Conservation (phyloP, 2,329 filamentous ascomycete species). For the Penicillium glabrum region DNA sequence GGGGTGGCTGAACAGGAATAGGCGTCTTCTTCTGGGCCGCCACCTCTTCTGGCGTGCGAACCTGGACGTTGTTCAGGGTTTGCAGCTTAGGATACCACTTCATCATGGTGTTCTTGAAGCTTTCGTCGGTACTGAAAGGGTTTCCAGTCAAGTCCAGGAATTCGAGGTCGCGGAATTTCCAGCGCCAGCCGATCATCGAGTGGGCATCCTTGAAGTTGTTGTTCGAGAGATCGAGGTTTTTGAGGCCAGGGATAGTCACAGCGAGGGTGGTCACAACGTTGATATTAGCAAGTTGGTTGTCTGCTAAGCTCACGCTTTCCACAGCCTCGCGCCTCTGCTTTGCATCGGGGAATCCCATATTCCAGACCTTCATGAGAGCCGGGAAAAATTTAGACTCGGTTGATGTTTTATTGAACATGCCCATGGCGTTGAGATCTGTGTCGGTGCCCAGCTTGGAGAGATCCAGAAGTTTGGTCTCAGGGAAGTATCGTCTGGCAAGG, state of each 20-base stretch:
- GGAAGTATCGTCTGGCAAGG: constrained; percentile 72
- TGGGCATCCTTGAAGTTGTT: constrained; percentile 73
- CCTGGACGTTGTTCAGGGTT: constrained; percentile 70
- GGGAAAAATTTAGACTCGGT: constrained; percentile 86
- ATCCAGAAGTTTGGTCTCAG: constrained; percentile 72
- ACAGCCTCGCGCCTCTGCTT: constrained; percentile 76
- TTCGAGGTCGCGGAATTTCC: constrained; percentile 74
- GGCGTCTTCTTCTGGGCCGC: constrained; percentile 58
- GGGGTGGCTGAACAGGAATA: constrained; percentile 63
- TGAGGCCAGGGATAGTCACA: constrained; percentile 77
- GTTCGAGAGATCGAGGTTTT: constrained; percentile 83
- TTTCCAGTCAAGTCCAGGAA: constrained; percentile 79
- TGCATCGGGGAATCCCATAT: constrained; percentile 70
- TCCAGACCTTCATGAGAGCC: constrained; percentile 83
- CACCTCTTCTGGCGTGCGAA: constrained; percentile 71
- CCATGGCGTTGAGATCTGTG: constrained; percentile 67
- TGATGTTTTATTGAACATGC: constrained; percentile 70
- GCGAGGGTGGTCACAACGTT: constrained; percentile 71
- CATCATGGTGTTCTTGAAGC: constrained; percentile 67
- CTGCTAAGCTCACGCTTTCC: constrained; percentile 75
- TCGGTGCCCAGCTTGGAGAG: constrained; percentile 77
- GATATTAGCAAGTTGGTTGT: constrained; percentile 75
- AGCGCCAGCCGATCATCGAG: constrained; percentile 72
- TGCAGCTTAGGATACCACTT: constrained; percentile 82
- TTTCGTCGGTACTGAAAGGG: constrained; percentile 64